Base-by-base conservation (phyloP, 495 filamentous ascomycete genomes). In the Elasticomyces elasticus region DNA sequence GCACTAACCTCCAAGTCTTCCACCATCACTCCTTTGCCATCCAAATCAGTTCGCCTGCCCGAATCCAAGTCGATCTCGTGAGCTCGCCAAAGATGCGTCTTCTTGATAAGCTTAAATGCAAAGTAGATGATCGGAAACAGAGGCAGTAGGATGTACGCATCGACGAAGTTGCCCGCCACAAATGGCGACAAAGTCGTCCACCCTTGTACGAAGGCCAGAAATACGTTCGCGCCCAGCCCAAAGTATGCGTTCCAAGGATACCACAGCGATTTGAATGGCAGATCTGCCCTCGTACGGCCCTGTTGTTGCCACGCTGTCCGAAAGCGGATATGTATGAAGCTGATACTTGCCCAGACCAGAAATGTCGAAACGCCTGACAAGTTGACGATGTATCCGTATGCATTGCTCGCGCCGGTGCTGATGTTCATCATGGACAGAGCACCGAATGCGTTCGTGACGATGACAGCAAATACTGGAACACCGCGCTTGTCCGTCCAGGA, bases 341-440 rank as follows among this genome's bases (percentile, higher is more conserved):
- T 72, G 49, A 87, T 86, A 24, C 74, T 68, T 0, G 71, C 76
- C 83, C 83, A 87, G 33, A 84, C 81, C 48, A 86, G 66, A 59
- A 85, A 86, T 0, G 80, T 84, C 1, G 79, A 76, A 3, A 85
- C 79, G 48, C 69, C 70, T 37, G 65, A 68, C 0, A 77, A 63
- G 55, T 75, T 73, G 46, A 76, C 67, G 53, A 75, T 74, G 53
- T 73, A 75, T 26, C 62, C 50, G 62, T 78, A 79, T 0, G 60
- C 77, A 51, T 72, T 72, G 5, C 76, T 74, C 0, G 80, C 83
- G 41, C 77, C 74, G 0, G 76, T 76, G 7, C 73, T 78, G 47
- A 84, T 64, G 45, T 78, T 80, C 65, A 87, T 69, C 64, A 86
- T 82, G 0, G 80, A 77, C n/a, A 87, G 72, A 43, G 80, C 80